Conservation (phyloP, 2,329 filamentous ascomycete species). For the Periconia digitata region DNA sequence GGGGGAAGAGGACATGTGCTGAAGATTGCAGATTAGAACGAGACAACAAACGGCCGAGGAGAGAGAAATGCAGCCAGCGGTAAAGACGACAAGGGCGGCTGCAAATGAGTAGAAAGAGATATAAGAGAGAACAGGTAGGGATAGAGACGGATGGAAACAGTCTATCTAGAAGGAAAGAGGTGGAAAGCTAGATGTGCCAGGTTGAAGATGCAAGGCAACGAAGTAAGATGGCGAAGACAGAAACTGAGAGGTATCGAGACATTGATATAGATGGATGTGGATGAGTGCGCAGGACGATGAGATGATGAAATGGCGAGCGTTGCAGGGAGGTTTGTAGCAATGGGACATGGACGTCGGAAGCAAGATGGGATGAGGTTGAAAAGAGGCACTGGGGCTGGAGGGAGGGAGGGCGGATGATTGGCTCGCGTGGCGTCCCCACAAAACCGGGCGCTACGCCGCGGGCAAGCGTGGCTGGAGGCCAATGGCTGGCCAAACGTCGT, state of each 20-base stretch:
- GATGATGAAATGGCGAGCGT: too few species aligned
- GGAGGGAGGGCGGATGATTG: slow-evolving; percentile 24
- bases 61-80: too few species aligned
- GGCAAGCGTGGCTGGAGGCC: slow-evolving; percentile 16
- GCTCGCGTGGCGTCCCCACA: slow-evolving; percentile 16
- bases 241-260: too few species aligned
- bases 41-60: background rate
- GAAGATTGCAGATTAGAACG: background rate
- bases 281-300: too few species aligned
- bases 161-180: too few species aligned
- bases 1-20: background rate
- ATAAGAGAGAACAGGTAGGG: too few species aligned
- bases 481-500: background rate
- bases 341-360: background rate
- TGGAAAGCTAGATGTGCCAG: too few species aligned
- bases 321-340: background rate
- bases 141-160: too few species aligned
- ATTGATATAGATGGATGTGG: too few species aligned
- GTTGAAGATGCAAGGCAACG: too few species aligned
- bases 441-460: slow-evolving; percentile 33
- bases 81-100: background rate
- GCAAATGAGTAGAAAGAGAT: too few species aligned
- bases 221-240: too few species aligned
- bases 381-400: background rate
- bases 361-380: slow-evolving; percentile 1